These are phyloP conservation scores for Dendrobium catenatum DNA, from an alignment of 106 monocot genomes.

Conservation along the genomic window DNA sequence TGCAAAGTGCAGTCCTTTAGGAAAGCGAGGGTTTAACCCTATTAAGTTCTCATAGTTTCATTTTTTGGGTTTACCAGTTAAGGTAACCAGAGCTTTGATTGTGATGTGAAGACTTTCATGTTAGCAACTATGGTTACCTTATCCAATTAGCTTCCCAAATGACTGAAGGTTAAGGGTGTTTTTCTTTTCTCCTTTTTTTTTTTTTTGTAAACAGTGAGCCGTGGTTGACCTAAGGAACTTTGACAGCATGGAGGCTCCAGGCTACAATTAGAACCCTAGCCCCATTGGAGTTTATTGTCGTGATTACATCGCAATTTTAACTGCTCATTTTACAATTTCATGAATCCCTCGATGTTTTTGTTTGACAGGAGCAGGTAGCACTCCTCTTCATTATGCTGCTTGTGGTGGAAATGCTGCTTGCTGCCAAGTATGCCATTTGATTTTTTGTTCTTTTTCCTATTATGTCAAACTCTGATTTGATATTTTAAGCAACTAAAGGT, in stretches of 20 bases:
- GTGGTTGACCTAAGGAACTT: neutral
- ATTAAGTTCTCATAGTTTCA: no score
- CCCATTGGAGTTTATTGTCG: neutral
- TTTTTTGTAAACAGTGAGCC: neutral
- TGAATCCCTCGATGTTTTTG: neutral
- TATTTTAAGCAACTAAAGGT: neutral
- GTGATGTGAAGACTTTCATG: no score
- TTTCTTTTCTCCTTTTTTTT: neutral
- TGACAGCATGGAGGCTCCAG: no score
- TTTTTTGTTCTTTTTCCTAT: neutral
- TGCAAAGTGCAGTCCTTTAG: no score
- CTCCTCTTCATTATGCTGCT: slow-evolving; percentile 87
- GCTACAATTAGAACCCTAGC: neutral
- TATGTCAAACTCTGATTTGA: neutral
- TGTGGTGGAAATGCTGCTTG: slow-evolving; percentile 87
- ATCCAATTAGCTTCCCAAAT: neutral
- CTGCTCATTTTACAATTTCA: neutral
- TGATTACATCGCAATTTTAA: neutral
- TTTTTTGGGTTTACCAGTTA: no score
- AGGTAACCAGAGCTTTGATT: no score
- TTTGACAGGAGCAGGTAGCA: slow-evolving; percentile 73
- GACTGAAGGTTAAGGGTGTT: neutral
- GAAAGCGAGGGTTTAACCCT: no score
- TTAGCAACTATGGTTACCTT: no score
- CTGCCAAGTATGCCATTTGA: slow-evolving; percentile 54